Percentiles rank a stretch among this genome's conserved stretches.
These are phyloP conservation scores for Dothistroma pini DNA, from an alignment of 2,329 filamentous ascomycete species.

Conservation along the genomic window DNA sequence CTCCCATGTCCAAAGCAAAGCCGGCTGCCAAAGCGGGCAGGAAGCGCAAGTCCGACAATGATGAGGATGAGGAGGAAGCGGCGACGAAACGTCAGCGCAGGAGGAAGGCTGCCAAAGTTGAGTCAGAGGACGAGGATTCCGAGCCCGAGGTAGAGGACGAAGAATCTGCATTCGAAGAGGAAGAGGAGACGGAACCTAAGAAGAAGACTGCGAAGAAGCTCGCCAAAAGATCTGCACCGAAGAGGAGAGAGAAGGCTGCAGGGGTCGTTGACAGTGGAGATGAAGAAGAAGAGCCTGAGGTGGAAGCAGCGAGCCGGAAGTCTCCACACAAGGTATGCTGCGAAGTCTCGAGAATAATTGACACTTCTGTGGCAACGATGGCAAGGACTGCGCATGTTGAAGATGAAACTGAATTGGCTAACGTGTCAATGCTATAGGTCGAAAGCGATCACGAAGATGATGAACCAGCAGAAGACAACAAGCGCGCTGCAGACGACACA, in stretches of 20 bases:
- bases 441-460: slow-evolving; percentile 12
- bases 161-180: slow-evolving; percentile 7
- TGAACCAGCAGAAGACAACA: slow-evolving; percentile 6
- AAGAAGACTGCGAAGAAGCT: slow-evolving; percentile 14
- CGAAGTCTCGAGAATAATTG: neutral
- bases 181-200: slow-evolving; percentile 6
- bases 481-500: slow-evolving; percentile 12
- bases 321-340: neutral
- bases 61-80: slow-evolving; percentile 21
- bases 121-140: slow-evolving; percentile 16
- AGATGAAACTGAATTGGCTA: neutral
- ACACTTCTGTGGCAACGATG: neutral
- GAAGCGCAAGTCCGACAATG: slow-evolving; percentile 33
- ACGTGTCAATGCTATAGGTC: neutral
- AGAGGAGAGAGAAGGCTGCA: slow-evolving; percentile 10
- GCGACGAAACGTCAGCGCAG: slow-evolving; percentile 22
- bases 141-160: slow-evolving; percentile 13
- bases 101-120: slow-evolving; percentile 23
- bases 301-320: slow-evolving; percentile 15
- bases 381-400: neutral
- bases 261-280: slow-evolving; percentile 9
- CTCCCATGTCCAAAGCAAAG: slow-evolving; percentile 19
- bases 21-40: slow-evolving; percentile 22
- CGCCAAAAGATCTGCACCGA: slow-evolving; percentile 7
- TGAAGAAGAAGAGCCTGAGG: slow-evolving; percentile 14